These are phyloP conservation scores for Tolypocladium amazonense DNA, from an alignment of 2,329 filamentous ascomycete genomes.

Conservation along the genomic window DNA sequence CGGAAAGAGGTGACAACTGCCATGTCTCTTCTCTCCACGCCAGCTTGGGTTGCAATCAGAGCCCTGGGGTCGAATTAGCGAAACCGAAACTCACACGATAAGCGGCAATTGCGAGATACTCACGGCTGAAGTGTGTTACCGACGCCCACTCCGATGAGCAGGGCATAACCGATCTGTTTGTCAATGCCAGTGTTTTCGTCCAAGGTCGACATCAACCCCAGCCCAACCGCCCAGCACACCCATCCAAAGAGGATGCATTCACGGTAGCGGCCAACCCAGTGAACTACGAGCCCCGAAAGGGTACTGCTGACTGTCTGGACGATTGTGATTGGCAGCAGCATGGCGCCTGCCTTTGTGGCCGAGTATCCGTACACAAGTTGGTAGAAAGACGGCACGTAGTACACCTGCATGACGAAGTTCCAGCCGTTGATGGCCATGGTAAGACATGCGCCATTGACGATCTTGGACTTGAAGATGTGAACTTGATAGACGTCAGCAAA, in stretches of 20 bases:
- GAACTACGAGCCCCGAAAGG: conserved; percentile 39
- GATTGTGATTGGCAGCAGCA: conserved; percentile 31
- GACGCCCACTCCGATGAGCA: conserved; percentile 40
- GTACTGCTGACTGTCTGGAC: conserved; percentile 36
- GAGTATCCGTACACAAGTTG: conserved; percentile 33
- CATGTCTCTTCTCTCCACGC: conserved; percentile 39
- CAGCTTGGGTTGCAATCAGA: conserved; percentile 43
- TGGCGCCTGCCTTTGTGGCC: conserved; percentile 28
- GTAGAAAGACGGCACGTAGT: conserved; percentile 35
- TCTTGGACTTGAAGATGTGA: conserved; percentile 41
- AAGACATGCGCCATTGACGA: conserved; percentile 43
- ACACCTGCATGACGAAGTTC: conserved; percentile 47
- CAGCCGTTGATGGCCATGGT: conserved; percentile 49
- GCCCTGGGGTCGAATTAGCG: conserved; percentile 15
- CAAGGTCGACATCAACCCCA: conserved; percentile 41
- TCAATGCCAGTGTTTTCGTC: conserved; percentile 34
- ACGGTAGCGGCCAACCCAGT: conserved; percentile 40
- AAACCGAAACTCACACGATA: neutral
- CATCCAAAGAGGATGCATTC: conserved; percentile 44
- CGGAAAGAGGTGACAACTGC: conserved; percentile 32
- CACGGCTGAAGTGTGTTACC: conserved; percentile 41
- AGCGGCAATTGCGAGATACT: conserved; percentile 6
- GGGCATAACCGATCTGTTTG: conserved; percentile 43
- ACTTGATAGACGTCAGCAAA: conserved; percentile 15
- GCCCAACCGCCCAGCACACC: conserved; percentile 38